Evolutionary conservation across 2,329 filamentous ascomycete genomes (phyloP), one percentile per base, ranked within the genome.

Genomic region (Trichoderma harzianum): DNA sequence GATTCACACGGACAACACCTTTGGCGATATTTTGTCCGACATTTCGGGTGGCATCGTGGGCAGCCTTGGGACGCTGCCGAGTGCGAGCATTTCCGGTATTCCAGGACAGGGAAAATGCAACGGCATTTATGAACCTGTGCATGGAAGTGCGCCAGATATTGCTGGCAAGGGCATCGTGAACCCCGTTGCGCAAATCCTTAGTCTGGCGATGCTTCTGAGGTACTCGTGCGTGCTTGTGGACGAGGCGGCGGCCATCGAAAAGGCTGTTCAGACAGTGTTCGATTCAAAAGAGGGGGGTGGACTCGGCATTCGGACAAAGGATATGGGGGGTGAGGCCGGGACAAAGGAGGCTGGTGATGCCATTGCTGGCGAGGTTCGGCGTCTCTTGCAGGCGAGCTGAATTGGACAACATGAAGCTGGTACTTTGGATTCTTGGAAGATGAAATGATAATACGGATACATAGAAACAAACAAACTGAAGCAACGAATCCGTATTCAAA

Each of bases 51-150:
- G 81, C n/a, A 80, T 86, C 58, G 81, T 81, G 0, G 84, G 84
- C 24, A 85, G 80, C 1, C 79, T 86, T 1, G 84, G 84, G 1
- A 77, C 83, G 1, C 76, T 86, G 0, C 85, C 84, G 0, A 84
- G 83, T 65, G 84, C 84, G 3, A 84, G 82, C 61, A 78, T 85
- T 2, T 80, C 81, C 0, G 85, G 82, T 2, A 79, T 85, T 3
- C 82, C 82, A 0, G 78, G 80, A 2, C 73, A 80, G 21, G 78
- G 77, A n/a, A 76, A 75, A n/a, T 82, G 80, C 76, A 93, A 92
- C 75, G 91, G 91, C 73, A 92, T 93, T 76, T 94, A 93, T 78
- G 92, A 94, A 82, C 92, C 92, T 5, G 92, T 94, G 69, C 92
- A 94, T 78, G 92, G 91, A 83, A 88, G 78, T 67, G 92, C 92